Percentiles rank a stretch among this genome's conserved stretches.
These are phyloP conservation scores for Trichomonas gallinae DNA, from an alignment of 208 protist species.

Conservation along the genomic window DNA sequence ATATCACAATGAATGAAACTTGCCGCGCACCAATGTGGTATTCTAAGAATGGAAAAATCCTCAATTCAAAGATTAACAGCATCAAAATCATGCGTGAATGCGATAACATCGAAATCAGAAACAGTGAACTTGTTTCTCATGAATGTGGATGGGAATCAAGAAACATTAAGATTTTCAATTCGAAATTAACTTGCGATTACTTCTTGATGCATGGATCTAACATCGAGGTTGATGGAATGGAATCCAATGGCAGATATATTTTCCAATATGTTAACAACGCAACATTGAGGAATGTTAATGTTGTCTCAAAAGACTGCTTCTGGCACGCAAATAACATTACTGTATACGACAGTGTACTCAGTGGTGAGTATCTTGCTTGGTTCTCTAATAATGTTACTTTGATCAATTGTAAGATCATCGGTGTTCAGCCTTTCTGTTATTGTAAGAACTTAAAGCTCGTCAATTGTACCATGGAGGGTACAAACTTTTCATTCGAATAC, in stretches of 20 bases:
- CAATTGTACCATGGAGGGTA: neutral
- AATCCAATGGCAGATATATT: neutral
- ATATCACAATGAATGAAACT: neutral
- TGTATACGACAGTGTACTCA: neutral
- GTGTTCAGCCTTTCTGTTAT: constrained; percentile 1
- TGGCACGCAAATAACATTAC: neutral
- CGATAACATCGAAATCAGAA: neutral
- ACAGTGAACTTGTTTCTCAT: neutral
- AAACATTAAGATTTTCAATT: neutral
- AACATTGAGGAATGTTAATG: neutral
- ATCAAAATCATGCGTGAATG: neutral
- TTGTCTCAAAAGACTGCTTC: neutral
- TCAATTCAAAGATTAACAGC: neutral
- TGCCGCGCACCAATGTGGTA: neutral
- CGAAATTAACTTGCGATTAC: neutral
- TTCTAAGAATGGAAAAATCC: neutral
- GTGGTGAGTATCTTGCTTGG: neutral
- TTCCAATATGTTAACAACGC: neutral
- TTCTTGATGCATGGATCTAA: neutral
- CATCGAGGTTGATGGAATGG: neutral
- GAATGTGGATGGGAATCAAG: neutral
- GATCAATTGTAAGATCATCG: neutral
- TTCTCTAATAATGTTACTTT: neutral
- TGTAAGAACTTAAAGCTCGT: neutral
- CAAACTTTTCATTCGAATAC: neutral